phyloP scores from a whole-genome alignment of 352 stramenopile species.

The Phytopythium vexans region DNA sequence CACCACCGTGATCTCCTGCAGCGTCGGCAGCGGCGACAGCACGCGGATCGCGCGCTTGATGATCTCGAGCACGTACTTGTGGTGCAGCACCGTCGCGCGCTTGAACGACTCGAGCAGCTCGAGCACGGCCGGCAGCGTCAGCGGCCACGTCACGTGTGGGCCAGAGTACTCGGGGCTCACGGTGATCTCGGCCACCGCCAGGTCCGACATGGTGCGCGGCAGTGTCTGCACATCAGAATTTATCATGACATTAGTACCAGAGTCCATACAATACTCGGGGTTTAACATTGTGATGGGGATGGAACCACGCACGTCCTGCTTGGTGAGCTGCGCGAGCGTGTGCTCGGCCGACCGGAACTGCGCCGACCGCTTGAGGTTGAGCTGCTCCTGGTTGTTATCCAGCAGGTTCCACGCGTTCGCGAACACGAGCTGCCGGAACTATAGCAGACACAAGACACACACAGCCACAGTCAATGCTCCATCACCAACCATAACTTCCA shows the following conservation, averaged over 20 bases:
- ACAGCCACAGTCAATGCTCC: background rate
- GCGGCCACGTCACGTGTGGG: constrained; percentile 76
- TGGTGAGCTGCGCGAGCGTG: constrained; percentile 72
- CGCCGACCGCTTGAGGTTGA: constrained; percentile 84
- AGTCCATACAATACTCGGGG: constrained; percentile 1
- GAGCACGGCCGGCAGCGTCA: constrained; percentile 83
- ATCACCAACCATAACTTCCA: background rate
- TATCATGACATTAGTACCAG: too few relatives aligned
- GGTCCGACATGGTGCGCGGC: constrained; percentile 51
- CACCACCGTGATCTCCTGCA: constrained; percentile 84
- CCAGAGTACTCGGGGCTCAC: constrained; percentile 68
- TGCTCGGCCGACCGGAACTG: constrained; percentile 85
- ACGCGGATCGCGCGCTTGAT: constrained; percentile 65
- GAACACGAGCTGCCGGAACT: constrained; percentile 80
- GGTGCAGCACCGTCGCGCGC: constrained; percentile 79
- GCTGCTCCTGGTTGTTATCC: constrained; percentile 89
- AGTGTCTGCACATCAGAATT: constrained; percentile 28
- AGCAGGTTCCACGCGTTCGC: constrained; percentile 88
- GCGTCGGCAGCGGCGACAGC: constrained; percentile 59
- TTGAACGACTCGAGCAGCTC: constrained; percentile 92
- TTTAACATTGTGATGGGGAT: constrained; percentile 4
- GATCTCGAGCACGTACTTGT: constrained; percentile 90
- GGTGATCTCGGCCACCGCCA: constrained; percentile 45
- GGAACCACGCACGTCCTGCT: constrained; percentile 40
- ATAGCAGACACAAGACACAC: background rate